Base-by-base conservation (phyloP, 495 filamentous ascomycete species). In the Aspergillus affinis region DNA sequence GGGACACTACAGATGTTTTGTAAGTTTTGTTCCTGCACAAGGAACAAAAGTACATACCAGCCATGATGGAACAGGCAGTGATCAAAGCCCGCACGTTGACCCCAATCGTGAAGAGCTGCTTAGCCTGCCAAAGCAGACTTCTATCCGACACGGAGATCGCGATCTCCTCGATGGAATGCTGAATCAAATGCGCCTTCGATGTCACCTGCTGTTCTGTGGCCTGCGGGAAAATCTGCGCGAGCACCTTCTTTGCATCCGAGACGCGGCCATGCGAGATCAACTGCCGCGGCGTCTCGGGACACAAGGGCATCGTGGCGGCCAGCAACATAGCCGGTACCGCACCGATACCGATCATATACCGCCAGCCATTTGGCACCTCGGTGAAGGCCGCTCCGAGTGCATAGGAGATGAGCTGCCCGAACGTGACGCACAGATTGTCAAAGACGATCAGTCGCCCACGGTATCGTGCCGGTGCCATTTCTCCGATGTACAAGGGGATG, bases 371-470 rank as follows among this genome's bases (percentile, higher is more conserved):
- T 17, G 51, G 17, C 12, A 78, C 76, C 49, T 75, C 65, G 2
- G 79, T 74, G 62, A 83, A 80, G 2, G 67, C 81, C 3, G 81
- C 81, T 3, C 81, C 81, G 50, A 84, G 71, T 0, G 71, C 78
- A 57, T 83, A 84, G 10, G 71, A 71, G 45, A 84, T 62, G 6
- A 84, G 67, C 57, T 84, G 81, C 9, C 82, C 82, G 36, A 75
- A 75, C 8, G 78, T 82, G 57, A 84, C 79, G 48, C 69, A 75
- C 69, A 85, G 75, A 32, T 84, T 82, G 63, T 85, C 78, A 17
- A 85, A 66, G 7, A 75, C 75, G 51, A 84, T 81, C 70, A 82
- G 76, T 45, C 76, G 71, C 15, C 81, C 80, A 45, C 81, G 81
- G 58, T 75, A 78, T 58, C 75, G 78, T 7, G 81, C 75, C 4